Percentiles rank a stretch among this genome's conserved stretches.
These are phyloP conservation scores for Naganishia antarctica DNA, from an alignment of 768 basidiomycete genomes.

Conservation along the genomic window DNA sequence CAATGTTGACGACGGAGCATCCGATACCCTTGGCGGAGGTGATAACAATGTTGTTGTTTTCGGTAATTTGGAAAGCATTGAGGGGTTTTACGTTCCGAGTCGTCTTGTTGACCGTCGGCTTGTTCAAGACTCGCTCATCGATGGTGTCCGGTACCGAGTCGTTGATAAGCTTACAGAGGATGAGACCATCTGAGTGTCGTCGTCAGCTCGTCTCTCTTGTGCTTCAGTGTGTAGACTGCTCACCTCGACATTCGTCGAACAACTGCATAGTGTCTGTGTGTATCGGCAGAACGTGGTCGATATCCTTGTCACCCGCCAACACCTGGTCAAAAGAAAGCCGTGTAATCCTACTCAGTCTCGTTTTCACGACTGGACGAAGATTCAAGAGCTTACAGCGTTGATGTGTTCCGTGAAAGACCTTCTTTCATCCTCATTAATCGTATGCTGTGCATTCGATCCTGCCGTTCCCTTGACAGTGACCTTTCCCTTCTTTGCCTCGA, in stretches of 20 bases:
- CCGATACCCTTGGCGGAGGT: constrained; percentile 96
- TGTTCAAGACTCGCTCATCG: constrained; percentile 96
- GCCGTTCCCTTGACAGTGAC: constrained; percentile 84
- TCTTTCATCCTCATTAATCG: constrained; percentile 94
- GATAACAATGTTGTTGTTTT: constrained; percentile 99
- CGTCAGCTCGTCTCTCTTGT: background rate
- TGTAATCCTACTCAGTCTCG: background rate
- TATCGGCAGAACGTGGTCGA: constrained; percentile 77
- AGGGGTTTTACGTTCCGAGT: constrained; percentile 55
- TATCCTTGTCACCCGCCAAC: constrained; percentile 81
- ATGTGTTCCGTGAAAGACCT: constrained; percentile 97
- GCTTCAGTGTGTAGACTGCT: constrained; percentile 8
- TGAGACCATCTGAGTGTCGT: constrained; percentile 65
- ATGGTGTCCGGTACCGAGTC: constrained; percentile 99
- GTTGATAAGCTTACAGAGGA: constrained; percentile 94
- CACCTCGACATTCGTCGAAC: constrained; percentile 83
- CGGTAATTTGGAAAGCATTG: constrained; percentile 98
- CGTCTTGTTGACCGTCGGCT: constrained; percentile 64
- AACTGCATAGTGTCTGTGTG: constrained; percentile 97
- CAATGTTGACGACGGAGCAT: constrained; percentile 97
- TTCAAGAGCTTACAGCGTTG: constrained; percentile 65
- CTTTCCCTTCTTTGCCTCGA: constrained; percentile 59
- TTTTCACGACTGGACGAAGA: background rate
- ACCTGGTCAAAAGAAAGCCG: constrained; percentile 56
- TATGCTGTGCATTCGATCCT: constrained; percentile 91